Base-by-base conservation (phyloP, 164 flowering plant genomes). In the grape (Vitis vinifera) region DNA sequence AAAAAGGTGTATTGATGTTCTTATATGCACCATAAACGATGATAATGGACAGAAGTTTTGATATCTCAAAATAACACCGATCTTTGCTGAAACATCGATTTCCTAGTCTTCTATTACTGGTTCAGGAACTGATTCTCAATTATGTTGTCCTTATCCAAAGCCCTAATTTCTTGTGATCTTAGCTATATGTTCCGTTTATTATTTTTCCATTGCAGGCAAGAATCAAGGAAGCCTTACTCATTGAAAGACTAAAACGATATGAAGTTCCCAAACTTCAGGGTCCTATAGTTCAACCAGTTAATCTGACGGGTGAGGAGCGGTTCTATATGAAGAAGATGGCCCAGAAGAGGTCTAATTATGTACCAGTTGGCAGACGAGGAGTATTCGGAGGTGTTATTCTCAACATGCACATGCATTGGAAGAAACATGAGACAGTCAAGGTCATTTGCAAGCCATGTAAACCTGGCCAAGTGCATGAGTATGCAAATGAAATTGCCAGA, bases 381-480 rank as follows among this genome's bases (percentile, higher is more conserved):
- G 55, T 94, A 23, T 92, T 87, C 80, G 98, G 97, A 52, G 98
- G 98, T n/a, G 92, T 92, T 69, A 86, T 94, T 75, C 94, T 90
- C 10, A 94, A 94, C 67, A 94, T 94, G 98, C 97, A 94, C 75
- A 73, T 94, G 87, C 97, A 94, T 68, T 94, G 98, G 98, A 94
- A 94, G 83, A 91, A 85, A 65, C 98, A 94, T 68, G 98, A 94
- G 78, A 94, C 97, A 14, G 93, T 92, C n/a, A 84, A 94, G 79
- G 95, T 92, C 73, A 79, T 91, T 44, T 92, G 91, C 85, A 92
- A 91, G 68, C 86, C 89, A 68, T 89, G 93, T 79, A 94, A 86
- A 81, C 97, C 92, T 59, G 95, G 94, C 56, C 92, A 91, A 69
- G 75, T 92, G 2, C 86, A 87, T 6, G 91, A 89, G 67, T 94